Base-by-base conservation (phyloP, 345 rosid species). In the Rhizophora mangle region DNA sequence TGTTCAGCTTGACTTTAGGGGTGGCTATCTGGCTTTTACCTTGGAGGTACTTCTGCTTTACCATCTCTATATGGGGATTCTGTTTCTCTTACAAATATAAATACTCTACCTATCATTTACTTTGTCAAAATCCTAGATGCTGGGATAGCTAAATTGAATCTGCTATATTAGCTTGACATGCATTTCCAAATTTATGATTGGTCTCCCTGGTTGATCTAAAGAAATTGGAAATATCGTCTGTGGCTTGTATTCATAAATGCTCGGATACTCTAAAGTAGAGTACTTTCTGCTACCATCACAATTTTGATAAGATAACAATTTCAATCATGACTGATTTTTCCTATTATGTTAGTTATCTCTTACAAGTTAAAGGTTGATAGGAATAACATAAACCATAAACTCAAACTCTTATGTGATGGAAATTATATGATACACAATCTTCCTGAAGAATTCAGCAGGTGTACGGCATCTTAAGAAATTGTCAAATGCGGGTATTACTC, bases 1-100 rank as follows among this genome's bases (percentile, higher is more conserved):
- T 36, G 92, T 93, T 37, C 71, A 57, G 67, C 88, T 85, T 30
- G 85, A 85, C 62, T 49, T 78, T 72, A 86, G 82, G 62, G 96
- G 98, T 71, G 87, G 94, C 73, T 93, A 89, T 82, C 68, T 89
- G 84, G 97, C 97, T 32, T 93, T 93, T 80, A 87, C 97, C 49
- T 32, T 75, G 73, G 77, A 89, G 98, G 98, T 94, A 80, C 16
- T 64, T 69, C 64, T 68, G 30, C 60, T 73, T 63, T 69, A 65
- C 55, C 36, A 62, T 29, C 22, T 64, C 59, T 72, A 15, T 46
- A 52, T 46, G 46, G 21, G 47, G 26, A 21, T 64, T 54, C 11
- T 39, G 32, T 30, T 37, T 39, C 5, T 62, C 21, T 30, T 46
- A 29, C 29, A 34, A 54, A 43, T 54, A 29, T 36, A 57, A 65